phyloP scores from a whole-genome alignment of 345 rosid genomes.

The Brassica rapa region DNA sequence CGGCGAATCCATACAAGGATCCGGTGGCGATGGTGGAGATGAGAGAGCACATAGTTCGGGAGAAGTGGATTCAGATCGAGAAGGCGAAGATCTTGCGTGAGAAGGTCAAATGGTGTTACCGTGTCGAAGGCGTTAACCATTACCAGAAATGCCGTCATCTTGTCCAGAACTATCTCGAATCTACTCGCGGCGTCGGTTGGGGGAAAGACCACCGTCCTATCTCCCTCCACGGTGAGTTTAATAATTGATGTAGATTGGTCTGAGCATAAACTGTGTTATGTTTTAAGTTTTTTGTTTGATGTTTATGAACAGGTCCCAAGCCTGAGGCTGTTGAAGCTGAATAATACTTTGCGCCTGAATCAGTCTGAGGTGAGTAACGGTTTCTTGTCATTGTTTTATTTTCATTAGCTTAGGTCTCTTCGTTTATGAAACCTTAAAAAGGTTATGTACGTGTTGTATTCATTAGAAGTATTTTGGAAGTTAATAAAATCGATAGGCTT shows the following conservation, averaged over 20 bases:
- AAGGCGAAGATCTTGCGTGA: conserved; percentile 95
- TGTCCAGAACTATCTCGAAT: conserved; percentile 82
- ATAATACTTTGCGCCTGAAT: conserved; percentile 20
- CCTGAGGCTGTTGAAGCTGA: conserved; percentile 45
- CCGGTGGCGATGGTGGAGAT: conserved; percentile 98
- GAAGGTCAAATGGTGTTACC: conserved; percentile 90
- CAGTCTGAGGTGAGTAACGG: conserved; percentile 26
- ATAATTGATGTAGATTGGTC: no score
- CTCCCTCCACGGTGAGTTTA: conserved; percentile 67
- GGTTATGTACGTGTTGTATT: no score
- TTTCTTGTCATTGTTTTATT: neutral
- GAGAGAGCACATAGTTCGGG: conserved; percentile 92
- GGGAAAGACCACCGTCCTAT: conserved; percentile 95
- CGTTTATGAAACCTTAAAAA: no score
- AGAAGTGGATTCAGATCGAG: conserved; percentile 98
- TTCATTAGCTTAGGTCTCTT: no score
- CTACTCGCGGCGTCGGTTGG: conserved; percentile 99
- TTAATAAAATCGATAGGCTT: no score
- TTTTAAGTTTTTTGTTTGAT: neutral
- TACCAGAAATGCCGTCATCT: conserved; percentile 96
- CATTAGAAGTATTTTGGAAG: neutral
- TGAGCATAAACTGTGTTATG: neutral
- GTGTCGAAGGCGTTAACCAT: conserved; percentile 94
- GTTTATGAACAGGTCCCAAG: conserved; percentile 34
- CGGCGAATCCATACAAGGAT: conserved; percentile 80